phyloP scores from a whole-genome alignment of 495 filamentous ascomycete genomes.

The Penicillium ucsense region DNA sequence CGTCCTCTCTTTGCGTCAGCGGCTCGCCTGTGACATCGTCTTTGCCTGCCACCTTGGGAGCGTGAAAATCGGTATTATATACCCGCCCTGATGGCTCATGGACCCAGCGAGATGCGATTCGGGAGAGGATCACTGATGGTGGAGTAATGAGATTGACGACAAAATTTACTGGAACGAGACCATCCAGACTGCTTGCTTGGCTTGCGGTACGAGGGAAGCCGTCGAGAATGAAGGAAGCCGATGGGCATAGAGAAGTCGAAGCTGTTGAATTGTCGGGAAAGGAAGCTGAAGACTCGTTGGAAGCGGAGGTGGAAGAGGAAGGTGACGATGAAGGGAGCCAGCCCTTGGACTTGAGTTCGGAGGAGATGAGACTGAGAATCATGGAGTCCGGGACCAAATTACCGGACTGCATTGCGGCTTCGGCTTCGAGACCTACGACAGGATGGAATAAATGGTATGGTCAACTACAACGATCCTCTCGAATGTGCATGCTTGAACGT shows the following conservation, averaged over 20 bases:
- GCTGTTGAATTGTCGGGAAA: conserved; percentile 5
- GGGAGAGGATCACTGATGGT: conserved; percentile 68
- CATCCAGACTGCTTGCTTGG: conserved; percentile 70
- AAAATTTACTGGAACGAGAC: conserved; percentile 81
- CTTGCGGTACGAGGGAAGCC: conserved; percentile 84
- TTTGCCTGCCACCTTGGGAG: conserved; percentile 65
- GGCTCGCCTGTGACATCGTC: conserved; percentile 91
- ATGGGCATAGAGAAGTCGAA: conserved; percentile 52
- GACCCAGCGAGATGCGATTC: conserved; percentile 86
- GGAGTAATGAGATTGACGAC: conserved; percentile 52
- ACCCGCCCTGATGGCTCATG: conserved; percentile 85
- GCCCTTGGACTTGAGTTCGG: conserved; percentile 71
- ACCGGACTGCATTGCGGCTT: conserved; percentile 74
- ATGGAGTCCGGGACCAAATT: conserved; percentile 78
- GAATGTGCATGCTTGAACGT: too few relatives aligned
- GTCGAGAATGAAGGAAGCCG: conserved; percentile 88
- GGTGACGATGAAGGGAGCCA: conserved; percentile 50
- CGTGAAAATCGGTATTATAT: conserved; percentile 90
- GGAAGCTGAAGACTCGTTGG: conserved; percentile 5
- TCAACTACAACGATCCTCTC: too few relatives aligned
- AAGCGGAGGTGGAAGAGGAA: conserved; percentile 5
- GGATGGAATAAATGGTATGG: too few relatives aligned
- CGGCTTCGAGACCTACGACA: conserved; percentile 69
- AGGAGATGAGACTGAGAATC: conserved; percentile 84
- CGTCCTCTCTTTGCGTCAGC: conserved; percentile 73